Percentiles rank a stretch among this genome's conserved stretches.
Conservation (phyloP, 2,329 filamentous ascomycete species). For the Xylariaceae sp. region DNA sequence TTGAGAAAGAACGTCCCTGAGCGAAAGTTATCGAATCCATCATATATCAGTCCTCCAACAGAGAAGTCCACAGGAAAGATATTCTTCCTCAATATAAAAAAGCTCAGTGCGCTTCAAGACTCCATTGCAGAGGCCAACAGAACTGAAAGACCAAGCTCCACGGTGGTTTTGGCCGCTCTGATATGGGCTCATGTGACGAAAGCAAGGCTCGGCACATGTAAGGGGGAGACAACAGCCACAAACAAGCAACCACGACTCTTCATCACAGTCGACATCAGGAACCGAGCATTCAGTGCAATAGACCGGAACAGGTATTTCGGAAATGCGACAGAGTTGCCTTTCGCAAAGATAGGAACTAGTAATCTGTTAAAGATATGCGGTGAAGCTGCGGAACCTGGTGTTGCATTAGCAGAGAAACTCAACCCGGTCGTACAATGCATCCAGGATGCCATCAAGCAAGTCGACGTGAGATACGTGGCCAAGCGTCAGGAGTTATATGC, state of each 20-base stretch:
- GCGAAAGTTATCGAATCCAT: neutral
- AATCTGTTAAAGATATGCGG: neutral
- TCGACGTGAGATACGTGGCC: slow-evolving; percentile 1
- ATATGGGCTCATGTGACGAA: slow-evolving; percentile 6
- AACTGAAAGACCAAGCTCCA: neutral
- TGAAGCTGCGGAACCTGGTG: neutral
- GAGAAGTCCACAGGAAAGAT: slow-evolving; percentile 1
- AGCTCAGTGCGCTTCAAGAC: neutral
- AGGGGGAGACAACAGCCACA: neutral
- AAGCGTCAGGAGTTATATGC: slow-evolving; percentile 1
- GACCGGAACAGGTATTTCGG: slow-evolving; percentile 5
- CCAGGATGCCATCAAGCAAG: neutral
- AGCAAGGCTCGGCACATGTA: neutral
- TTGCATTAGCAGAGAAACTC: neutral
- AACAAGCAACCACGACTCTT: slow-evolving; percentile 1
- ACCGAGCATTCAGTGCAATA: neutral
- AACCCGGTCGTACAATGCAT: neutral
- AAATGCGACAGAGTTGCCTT: slow-evolving; percentile 2
- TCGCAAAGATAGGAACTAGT: neutral
- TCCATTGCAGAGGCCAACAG: neutral
- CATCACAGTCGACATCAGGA: slow-evolving; percentile 4
- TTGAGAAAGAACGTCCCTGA: neutral
- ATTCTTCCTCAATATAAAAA: slow-evolving; percentile 3
- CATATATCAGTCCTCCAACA: neutral
- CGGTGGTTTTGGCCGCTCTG: neutral